Evolutionary conservation across 2,329 filamentous ascomycete species (phyloP), one percentile per base, ranked within the genome.

Genomic region (Dactylellina cionopaga): DNA sequence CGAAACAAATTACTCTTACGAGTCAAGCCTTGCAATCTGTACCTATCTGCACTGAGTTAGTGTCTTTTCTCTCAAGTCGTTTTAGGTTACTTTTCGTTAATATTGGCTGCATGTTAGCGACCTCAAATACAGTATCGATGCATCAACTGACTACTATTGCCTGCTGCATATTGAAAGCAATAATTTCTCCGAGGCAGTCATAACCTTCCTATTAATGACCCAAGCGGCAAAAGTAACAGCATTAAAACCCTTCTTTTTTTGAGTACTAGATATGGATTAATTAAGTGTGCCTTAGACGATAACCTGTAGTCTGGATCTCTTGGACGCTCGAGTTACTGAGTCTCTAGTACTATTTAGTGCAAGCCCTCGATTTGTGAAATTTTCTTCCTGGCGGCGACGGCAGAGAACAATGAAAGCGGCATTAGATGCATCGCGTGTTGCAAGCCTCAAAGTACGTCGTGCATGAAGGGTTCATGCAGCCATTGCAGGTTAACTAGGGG

Each of bases 341-440:
- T 33, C 9, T 29, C 25, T 41, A 41, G 35, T 55, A 33, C 46
- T 51, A 37, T 47, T 13, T 49, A 17, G 43, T 46, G 39, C 44
- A 49, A 49, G 15, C n/a, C 19, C 29, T 27, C 29, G 29, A 59
- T 63, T 63, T 43, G 35, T 39, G 49, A 65, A 65, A 65, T 17
- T 52, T n/a, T n/a, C n/a, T 25, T 15, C 49, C 60, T 35, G 47
- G 47, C 60, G 39, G 60, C 60, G 60, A 65, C 60, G 60, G 60
- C 60, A 47, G 35, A 47, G 44, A 65, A 63, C 46, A 27, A 27
- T 41, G 43, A 64, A 64, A 52, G 29, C 60, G 49, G 58, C 37
- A 52, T 54, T 35, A 41, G 33, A 10, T 54, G 33, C 46, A 52
- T 63, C 37, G 58, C 46, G 58, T 63, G 58, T 63, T 41, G 58